Evolutionary conservation across 179 eudicot genomes (phyloP).

Genomic region (Corrigiola litoralis): DNA sequence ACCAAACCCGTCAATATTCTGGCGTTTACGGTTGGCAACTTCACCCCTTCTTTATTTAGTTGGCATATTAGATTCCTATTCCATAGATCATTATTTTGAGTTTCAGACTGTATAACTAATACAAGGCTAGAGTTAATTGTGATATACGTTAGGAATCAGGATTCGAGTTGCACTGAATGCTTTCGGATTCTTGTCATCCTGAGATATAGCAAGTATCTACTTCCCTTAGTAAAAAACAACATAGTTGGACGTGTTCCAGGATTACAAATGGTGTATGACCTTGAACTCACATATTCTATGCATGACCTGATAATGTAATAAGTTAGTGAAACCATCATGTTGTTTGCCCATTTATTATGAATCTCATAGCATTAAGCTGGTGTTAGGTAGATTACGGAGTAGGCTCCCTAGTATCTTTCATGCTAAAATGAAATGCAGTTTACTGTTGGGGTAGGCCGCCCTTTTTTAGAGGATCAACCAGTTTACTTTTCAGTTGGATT

Average conservation of each 20-base stretch:
- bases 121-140: too few relatives aligned
- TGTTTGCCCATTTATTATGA: background rate
- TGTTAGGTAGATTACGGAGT: too few relatives aligned
- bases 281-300: background rate
- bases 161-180: too few relatives aligned
- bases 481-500: background rate
- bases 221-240: background rate
- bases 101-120: background rate
- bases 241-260: too few relatives aligned
- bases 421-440: background rate
- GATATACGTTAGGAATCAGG: too few relatives aligned
- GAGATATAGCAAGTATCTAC: background rate
- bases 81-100: too few relatives aligned
- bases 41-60: too few relatives aligned
- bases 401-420: too few relatives aligned
- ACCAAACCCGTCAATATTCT: constrained; percentile 70
- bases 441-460: background rate
- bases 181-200: too few relatives aligned
- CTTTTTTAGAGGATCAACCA: background rate
- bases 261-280: background rate
- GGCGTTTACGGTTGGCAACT: constrained; percentile 83
- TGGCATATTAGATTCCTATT: too few relatives aligned
- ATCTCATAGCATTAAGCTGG: too few relatives aligned
- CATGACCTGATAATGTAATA: background rate
- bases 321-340: background rate